These are phyloP conservation scores for Acmispon strigosus DNA, from an alignment of 306 rosid genomes.

Conservation along the genomic window DNA sequence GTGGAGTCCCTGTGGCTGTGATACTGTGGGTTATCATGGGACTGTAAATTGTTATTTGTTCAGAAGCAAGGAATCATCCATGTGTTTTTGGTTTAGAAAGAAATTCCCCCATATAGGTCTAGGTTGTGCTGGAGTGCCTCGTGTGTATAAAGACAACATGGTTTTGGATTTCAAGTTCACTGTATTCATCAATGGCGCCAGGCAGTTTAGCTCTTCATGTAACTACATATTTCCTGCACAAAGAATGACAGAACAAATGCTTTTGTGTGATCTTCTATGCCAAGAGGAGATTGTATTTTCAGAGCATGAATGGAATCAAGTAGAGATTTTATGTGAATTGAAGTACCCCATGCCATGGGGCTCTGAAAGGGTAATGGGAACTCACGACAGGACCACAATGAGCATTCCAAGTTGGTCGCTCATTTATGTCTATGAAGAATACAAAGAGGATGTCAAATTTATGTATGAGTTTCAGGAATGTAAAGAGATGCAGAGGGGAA, in stretches of 20 bases:
- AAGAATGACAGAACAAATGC: no score
- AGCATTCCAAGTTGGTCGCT: not conserved
- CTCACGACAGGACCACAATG: not conserved
- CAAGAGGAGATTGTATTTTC: not conserved
- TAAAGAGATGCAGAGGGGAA: not conserved
- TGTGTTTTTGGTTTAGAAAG: not conserved
- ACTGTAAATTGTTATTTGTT: not conserved
- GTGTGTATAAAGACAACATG: not conserved
- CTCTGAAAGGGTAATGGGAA: not conserved
- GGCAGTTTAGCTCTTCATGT: not conserved
- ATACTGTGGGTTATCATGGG: not conserved
- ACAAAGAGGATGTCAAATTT: not conserved
- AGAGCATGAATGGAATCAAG: not conserved
- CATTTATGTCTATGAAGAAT: not conserved
- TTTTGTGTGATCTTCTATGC: not conserved
- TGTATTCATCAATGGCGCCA: slow-evolving; percentile 8
- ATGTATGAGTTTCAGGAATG: not conserved
- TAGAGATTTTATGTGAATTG: not conserved
- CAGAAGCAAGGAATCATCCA: not conserved
- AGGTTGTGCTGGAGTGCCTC: not conserved
- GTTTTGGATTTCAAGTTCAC: not conserved
- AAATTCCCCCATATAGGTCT: not conserved
- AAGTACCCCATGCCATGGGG: not conserved
- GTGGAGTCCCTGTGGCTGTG: not conserved
- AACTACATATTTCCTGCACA: not conserved